Conservation (phyloP, 2,329 filamentous ascomycete genomes). For the Albophoma yamanashiensis region DNA sequence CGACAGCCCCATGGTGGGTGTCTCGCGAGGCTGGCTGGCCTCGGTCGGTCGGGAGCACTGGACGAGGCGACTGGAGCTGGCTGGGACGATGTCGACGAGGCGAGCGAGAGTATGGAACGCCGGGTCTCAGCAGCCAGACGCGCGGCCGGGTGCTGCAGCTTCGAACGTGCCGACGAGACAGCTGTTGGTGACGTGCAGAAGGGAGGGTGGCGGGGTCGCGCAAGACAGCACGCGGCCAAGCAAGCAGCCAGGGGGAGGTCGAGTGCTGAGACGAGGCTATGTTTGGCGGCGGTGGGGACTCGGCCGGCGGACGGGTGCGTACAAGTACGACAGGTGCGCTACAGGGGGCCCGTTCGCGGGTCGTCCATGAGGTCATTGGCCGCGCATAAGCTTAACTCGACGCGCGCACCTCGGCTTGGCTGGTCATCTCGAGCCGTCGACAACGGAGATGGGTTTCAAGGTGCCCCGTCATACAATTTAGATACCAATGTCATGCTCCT, state of each 20-base stretch:
- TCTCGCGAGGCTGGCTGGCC: constrained; percentile 10
- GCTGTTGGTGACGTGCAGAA: background rate
- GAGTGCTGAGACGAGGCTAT: background rate
- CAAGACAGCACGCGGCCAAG: too few species aligned
- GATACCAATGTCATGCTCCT: background rate
- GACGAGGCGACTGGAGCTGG: background rate
- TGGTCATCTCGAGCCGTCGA: background rate
- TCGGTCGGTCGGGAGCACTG: constrained; percentile 6
- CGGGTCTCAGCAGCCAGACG: background rate
- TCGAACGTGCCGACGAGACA: background rate
- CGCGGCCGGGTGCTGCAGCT: background rate
- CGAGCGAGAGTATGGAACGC: background rate
- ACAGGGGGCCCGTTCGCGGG: background rate
- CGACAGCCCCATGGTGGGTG: constrained; percentile 66
- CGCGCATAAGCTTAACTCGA: background rate
- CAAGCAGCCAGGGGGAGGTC: background rate
- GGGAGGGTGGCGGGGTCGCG: constrained; percentile 2
- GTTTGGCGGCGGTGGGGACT: background rate
- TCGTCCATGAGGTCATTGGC: background rate
- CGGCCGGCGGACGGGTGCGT: too few species aligned
- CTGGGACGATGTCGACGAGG: background rate
- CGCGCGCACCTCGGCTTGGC: background rate
- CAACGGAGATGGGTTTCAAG: background rate
- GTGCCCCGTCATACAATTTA: background rate
- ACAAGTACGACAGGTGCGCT: too few species aligned